Evolutionary conservation across 331 rosid species (phyloP), one percentile per base, ranked within the genome.

Genomic region (Phaseolus coccineus): DNA sequence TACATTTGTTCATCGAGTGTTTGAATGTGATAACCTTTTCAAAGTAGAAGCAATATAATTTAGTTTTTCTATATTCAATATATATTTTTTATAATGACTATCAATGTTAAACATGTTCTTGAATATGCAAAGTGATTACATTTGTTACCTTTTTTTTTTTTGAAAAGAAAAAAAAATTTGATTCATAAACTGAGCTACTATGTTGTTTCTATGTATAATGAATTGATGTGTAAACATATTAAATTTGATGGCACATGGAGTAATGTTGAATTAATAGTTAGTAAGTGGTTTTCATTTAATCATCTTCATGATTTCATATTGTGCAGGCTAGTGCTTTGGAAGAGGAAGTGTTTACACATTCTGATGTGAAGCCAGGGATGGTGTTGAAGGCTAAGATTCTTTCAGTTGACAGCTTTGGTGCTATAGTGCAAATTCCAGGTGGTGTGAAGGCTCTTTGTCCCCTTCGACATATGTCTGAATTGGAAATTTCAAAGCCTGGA

Each of bases 371-470:
- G 87, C 93, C 99, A 35, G 99, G 99, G 85, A 93, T 89, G 94
- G 86, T 96, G 57, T 89, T 91, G 77, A 88, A 86, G 81, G 99
- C 94, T 15, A 96, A 93, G 86, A 77, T 91, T 57, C 83, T 89
- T 16, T 89, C 93, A 61, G 98, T 96, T 50, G 98, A 96, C 71
- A 82, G 87, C 87, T 93, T 89, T 79, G 97, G 96, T 78, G 96
- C 99, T 48, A 96, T 96, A 14, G 97, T 93, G 87, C 96, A 90
- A 86, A 90, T 96, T 85, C 89, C 96, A 84, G 99, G 99, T 39
- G 99, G 99, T 83, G 86, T 96, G 76, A 96, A 96, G 89, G 99
- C 99, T 74, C 92, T 90, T 67, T 96, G 99, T 73, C 97, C 99
- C 47, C 90, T 96, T 56, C 85, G 85, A 39, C 99, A 96, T 73